A percentile compares a stretch with the other conserved stretches of the same genome.
These are phyloP conservation scores for Rhizopogon rudus DNA, from an alignment of 768 basidiomycete species.

Conservation along the genomic window DNA sequence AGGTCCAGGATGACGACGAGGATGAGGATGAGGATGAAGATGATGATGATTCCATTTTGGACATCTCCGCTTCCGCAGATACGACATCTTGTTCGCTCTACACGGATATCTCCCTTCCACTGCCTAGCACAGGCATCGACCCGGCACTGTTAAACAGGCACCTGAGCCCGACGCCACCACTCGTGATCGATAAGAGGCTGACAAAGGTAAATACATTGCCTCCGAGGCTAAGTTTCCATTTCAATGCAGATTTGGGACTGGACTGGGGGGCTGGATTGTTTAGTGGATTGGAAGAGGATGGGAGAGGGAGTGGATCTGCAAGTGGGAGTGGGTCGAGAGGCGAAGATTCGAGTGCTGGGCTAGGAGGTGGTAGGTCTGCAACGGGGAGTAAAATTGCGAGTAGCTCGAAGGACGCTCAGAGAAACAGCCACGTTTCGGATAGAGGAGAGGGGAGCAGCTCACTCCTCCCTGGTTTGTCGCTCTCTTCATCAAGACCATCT, in stretches of 20 bases:
- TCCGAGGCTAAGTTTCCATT: constrained; percentile 53
- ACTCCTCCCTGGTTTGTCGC: neutral
- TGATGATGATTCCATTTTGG: constrained; percentile 20
- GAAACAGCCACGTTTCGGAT: constrained; percentile 2
- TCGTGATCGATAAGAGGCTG: constrained; percentile 25
- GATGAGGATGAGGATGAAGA: neutral
- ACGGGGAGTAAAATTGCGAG: neutral
- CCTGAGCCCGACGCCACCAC: constrained; percentile 22
- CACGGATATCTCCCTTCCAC: constrained; percentile 2
- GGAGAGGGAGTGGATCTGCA: neutral
- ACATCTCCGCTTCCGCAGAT: constrained; percentile 12
- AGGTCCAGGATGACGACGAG: neutral
- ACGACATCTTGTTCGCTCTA: constrained; percentile 14
- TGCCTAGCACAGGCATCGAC: constrained; percentile 6
- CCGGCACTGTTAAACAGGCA: constrained; percentile 4
- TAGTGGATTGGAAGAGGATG: constrained; percentile 41
- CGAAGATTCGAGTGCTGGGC: no score
- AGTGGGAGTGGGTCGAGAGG: no score
- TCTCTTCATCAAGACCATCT: neutral
- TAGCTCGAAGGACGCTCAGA: neutral
- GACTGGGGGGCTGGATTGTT: constrained; percentile 54
- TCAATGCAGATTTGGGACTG: constrained; percentile 34
- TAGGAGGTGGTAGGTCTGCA: no score
- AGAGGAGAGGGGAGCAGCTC: constrained; percentile 2
- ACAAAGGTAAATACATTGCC: constrained; percentile 22